phyloP scores from a whole-genome alignment of 192 early-diverging fungal genomes.

The Gryganskiella cystojenkinii region DNA sequence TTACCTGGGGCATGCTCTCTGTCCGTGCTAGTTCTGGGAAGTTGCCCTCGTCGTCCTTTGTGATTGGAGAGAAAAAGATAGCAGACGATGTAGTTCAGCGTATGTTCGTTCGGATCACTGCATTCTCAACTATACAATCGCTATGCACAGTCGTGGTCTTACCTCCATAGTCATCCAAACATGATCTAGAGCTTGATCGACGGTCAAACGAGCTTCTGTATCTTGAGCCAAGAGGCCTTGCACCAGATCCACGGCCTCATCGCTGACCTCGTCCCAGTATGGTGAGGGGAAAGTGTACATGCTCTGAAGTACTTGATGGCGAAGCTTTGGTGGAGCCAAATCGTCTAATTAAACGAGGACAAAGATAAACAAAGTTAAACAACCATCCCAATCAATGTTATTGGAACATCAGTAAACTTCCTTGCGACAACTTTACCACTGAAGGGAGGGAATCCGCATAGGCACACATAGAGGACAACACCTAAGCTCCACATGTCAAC shows the following conservation, averaged over 20 bases:
- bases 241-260: constrained; percentile 56
- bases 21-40: constrained; percentile 13
- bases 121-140: no score
- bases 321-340: constrained; percentile 59
- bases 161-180: constrained; percentile 50
- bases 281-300: constrained; percentile 81
- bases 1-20: constrained; percentile 7
- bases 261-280: constrained; percentile 83
- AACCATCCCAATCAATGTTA: no score
- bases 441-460: constrained; percentile 93
- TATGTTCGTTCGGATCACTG: no score
- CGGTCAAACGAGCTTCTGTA: constrained; percentile 13
- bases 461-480: constrained; percentile 92
- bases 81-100: no score
- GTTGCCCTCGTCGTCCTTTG: constrained; percentile 38
- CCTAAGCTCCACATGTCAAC: constrained; percentile 97
- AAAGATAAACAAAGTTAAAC: no score
- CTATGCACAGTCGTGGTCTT: no score
- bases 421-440: no score
- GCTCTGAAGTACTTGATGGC: constrained; percentile 75
- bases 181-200: constrained; percentile 32
- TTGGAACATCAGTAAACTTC: no score
- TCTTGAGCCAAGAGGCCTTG: constrained; percentile 26
- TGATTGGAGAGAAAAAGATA: neutral
- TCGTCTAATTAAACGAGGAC: constrained; percentile 69